Evolutionary conservation across 139 green algal genomes (phyloP).

Genomic region (Asterochloris erici): DNA sequence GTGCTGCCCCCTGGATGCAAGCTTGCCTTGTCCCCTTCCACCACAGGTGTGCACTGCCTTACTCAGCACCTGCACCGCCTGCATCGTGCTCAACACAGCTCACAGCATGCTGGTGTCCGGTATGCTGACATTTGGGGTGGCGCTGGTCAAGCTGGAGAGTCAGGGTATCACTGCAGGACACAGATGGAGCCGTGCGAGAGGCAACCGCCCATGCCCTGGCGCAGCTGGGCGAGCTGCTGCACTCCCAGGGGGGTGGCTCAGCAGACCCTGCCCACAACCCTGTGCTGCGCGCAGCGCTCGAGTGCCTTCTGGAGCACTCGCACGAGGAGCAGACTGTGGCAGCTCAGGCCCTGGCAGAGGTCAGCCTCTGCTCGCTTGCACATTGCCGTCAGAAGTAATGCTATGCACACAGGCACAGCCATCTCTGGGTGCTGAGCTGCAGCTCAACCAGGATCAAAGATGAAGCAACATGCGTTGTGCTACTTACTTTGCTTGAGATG

Average conservation of each 20-base stretch:
- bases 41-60: too few relatives aligned
- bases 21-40: too few relatives aligned
- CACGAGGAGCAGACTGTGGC: slow-evolving; percentile 5
- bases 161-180: not conserved
- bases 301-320: slow-evolving; percentile 3
- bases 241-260: not conserved
- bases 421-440: not conserved
- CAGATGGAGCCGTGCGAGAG: slow-evolving; percentile 7
- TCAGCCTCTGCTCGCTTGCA: not conserved
- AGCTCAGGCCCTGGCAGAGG: not conserved
- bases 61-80: too few relatives aligned
- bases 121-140: too few relatives aligned
- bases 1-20: too few relatives aligned
- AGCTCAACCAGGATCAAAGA: not conserved
- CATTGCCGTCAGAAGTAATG: too few relatives aligned
- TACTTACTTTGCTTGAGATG: not conserved
- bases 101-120: too few relatives aligned
- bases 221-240: not conserved
- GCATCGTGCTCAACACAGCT: too few relatives aligned
- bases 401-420: not conserved
- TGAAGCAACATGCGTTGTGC: not conserved
- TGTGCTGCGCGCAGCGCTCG: slow-evolving; percentile 3
- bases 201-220: slow-evolving; percentile 5
- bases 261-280: not conserved
- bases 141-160: too few relatives aligned